phyloP scores from a whole-genome alignment of 2,329 filamentous ascomycete species.

The Phoma herbarum region DNA sequence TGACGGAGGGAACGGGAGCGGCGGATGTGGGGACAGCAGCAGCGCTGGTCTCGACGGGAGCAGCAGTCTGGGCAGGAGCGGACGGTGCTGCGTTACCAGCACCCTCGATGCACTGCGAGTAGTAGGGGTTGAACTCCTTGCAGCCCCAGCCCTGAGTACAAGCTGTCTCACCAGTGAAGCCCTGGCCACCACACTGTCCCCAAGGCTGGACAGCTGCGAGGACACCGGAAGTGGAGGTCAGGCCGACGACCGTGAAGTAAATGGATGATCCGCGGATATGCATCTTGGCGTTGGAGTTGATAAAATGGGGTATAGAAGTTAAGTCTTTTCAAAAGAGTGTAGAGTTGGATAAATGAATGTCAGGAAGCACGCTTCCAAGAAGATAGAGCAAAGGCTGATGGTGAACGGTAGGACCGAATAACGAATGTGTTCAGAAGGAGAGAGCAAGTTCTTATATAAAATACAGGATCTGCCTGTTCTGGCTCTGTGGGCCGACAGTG shows the following conservation, averaged over 20 bases:
- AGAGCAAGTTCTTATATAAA: conserved; percentile 17
- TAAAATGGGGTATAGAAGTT: conserved; percentile 21
- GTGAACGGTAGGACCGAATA: conserved; percentile 22
- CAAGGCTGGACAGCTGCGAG: conserved; percentile 46
- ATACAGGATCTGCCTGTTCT: conserved; percentile 11
- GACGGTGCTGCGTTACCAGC: conserved; percentile 17
- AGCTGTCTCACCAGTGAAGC: conserved; percentile 51
- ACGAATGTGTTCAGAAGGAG: not conserved
- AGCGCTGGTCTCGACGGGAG: too few species aligned
- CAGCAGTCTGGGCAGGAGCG: not conserved
- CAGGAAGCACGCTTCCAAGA: conserved; percentile 35
- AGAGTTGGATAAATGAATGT: conserved; percentile 25
- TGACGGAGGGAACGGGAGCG: conserved; percentile 16
- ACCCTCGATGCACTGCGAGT: conserved; percentile 54
- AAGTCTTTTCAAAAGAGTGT: conserved; percentile 31
- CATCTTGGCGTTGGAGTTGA: conserved; percentile 25
- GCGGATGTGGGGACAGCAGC: conserved; percentile 4
- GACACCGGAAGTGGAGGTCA: conserved; percentile 40
- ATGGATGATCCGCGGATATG: conserved; percentile 33
- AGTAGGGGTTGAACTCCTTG: conserved; percentile 55
- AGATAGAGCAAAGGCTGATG: conserved; percentile 14
- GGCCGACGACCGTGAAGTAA: conserved; percentile 40
- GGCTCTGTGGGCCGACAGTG: conserved; percentile 16
- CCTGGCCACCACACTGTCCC: conserved; percentile 57
- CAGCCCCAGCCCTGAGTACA: conserved; percentile 55